Percentiles rank a stretch among this genome's conserved stretches.
Conservation (phyloP, 306 rosid species). For the Fragaria nilgerrensis region DNA sequence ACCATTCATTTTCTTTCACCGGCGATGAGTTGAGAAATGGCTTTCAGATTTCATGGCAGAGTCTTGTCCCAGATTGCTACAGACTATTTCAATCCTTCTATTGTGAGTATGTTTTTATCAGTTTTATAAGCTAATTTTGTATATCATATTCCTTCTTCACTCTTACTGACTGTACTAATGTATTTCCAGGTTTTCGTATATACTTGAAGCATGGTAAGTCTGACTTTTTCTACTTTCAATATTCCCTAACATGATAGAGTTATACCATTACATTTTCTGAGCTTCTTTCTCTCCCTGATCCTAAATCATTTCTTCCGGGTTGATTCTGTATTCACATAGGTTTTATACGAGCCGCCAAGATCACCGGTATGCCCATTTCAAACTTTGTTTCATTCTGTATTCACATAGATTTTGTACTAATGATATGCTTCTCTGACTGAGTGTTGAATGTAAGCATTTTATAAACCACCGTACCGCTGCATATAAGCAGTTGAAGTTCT, state of each 20-base stretch:
- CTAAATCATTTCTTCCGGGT: too few species aligned
- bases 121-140: neutral
- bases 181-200: neutral
- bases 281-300: neutral
- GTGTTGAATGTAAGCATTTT: neutral
- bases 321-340: too few species aligned
- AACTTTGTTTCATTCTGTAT: neutral
- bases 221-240: too few species aligned
- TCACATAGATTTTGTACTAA: neutral
- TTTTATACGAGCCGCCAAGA: too few species aligned
- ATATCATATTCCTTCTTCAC: neutral
- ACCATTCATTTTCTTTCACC: neutral
- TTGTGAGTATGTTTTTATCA: conserved; percentile 10
- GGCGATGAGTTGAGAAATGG: neutral
- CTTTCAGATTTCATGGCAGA: fast-evolving
- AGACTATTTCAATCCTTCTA: neutral
- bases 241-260: too few species aligned
- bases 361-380: too few species aligned
- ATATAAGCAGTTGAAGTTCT: neutral
- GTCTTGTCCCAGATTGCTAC: neutral
- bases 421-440: neutral
- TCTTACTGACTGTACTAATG: neutral
- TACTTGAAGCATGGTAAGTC: too few species aligned
- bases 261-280: too few species aligned
- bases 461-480: neutral